phyloP scores from a whole-genome alignment of 805 yeast genomes.

The Pichia cephalocereana region DNA sequence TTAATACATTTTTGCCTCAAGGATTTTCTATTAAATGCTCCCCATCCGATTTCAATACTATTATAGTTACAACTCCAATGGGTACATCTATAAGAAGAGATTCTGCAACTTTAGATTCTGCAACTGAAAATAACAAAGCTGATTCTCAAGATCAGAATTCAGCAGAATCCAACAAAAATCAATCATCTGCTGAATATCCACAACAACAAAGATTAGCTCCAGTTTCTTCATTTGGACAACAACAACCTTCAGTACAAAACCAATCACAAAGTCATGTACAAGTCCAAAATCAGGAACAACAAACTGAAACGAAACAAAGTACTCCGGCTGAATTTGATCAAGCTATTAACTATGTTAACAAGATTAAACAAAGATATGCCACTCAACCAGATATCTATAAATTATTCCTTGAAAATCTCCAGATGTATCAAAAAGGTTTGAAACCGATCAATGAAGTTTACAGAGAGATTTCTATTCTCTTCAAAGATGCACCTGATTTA shows the following conservation, averaged over 20 bases:
- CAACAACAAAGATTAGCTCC: neutral
- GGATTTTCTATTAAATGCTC: slow-evolving; percentile 94
- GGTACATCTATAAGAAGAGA: slow-evolving; percentile 76
- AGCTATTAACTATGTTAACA: slow-evolving; percentile 93
- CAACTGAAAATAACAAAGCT: neutral
- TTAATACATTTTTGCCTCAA: slow-evolving; percentile 94
- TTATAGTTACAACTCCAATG: slow-evolving; percentile 90
- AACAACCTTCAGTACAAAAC: neutral
- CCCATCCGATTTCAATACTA: slow-evolving; percentile 85
- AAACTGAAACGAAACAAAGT: slow-evolving; percentile 23
- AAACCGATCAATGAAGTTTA: slow-evolving; percentile 94
- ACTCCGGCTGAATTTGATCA: slow-evolving; percentile 92
- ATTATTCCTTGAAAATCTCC: slow-evolving; percentile 87
- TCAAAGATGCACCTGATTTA: slow-evolving; percentile 89
- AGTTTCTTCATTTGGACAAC: neutral
- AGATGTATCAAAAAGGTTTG: slow-evolving; percentile 93
- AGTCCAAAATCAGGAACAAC: neutral
- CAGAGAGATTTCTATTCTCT: slow-evolving; percentile 80
- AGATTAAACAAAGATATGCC: slow-evolving; percentile 88
- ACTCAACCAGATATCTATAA: slow-evolving; percentile 94
- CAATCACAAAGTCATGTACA: neutral
- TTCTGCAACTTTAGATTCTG: slow-evolving; percentile 23
- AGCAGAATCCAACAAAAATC: neutral
- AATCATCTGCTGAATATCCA: neutral
- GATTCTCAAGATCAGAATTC: neutral